A percentile compares a stretch with the other conserved stretches of the same genome.
Conservation (phyloP, 345 rosid genomes). For the Linum trigynum region DNA sequence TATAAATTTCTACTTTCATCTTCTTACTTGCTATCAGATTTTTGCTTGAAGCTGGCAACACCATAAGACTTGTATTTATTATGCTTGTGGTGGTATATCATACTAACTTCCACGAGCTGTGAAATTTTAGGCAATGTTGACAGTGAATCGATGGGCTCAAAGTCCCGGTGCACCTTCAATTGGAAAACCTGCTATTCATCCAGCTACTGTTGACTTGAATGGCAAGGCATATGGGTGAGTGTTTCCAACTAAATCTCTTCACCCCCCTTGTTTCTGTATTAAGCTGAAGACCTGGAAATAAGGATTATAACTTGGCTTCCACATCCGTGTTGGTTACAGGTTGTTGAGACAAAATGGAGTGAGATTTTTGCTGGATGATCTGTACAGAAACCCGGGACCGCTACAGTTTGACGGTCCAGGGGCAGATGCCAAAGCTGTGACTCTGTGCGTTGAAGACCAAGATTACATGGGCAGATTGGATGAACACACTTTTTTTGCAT, state of each 20-base stretch:
- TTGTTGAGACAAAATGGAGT: too few species aligned
- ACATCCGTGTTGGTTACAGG: slow-evolving; percentile 25
- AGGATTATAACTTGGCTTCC: not conserved
- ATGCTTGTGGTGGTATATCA: not conserved
- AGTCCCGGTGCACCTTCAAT: slow-evolving; percentile 59
- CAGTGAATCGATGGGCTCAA: slow-evolving; percentile 48
- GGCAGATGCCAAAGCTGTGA: slow-evolving; percentile 49
- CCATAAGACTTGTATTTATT: too few species aligned
- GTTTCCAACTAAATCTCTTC: not conserved
- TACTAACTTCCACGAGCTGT: slow-evolving; percentile 4
- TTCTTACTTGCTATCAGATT: not conserved
- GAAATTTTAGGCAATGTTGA: slow-evolving; percentile 34
- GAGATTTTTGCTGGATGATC: too few species aligned
- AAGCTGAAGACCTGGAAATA: not conserved
- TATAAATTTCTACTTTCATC: slow-evolving; percentile 30
- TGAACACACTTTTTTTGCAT: too few species aligned
- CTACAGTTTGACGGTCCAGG: slow-evolving; percentile 96
- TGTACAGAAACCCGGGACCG: too few species aligned
- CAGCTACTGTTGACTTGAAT: slow-evolving; percentile 82
- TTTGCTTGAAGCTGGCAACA: too few species aligned
- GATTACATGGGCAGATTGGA: slow-evolving; percentile 70
- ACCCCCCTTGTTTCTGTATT: not conserved
- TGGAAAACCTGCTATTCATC: slow-evolving; percentile 93
- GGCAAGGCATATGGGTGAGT: slow-evolving; percentile 96
- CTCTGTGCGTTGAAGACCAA: too few species aligned